phyloP scores from a whole-genome alignment of 495 filamentous ascomycete genomes.

The Lophiostoma macrostomum region DNA sequence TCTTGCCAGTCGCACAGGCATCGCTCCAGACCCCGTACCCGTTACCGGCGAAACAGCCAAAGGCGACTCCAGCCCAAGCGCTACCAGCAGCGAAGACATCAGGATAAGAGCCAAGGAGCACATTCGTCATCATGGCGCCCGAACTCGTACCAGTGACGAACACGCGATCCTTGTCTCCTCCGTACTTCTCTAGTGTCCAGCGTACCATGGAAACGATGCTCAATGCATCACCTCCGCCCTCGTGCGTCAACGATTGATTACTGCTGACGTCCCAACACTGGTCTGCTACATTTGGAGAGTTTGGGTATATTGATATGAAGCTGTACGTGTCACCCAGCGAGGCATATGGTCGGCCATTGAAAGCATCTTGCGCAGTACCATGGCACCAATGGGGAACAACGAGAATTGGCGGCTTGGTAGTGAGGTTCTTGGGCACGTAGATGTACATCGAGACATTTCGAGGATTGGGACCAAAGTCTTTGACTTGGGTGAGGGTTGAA shows the following conservation, averaged over 20 bases:
- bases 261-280: slow-evolving; percentile 59
- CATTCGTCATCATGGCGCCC: slow-evolving; percentile 47
- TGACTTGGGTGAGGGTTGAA: slow-evolving; percentile 25
- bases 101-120: slow-evolving; percentile 58
- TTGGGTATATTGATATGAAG: slow-evolving; percentile 33
- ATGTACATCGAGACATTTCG: slow-evolving; percentile 33
- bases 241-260: slow-evolving; percentile 47
- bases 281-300: slow-evolving; percentile 34
- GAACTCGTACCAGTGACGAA: slow-evolving; percentile 55
- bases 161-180: slow-evolving; percentile 47
- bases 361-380: slow-evolving; percentile 25
- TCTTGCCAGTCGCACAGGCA: slow-evolving; percentile 53
- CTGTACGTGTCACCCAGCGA: slow-evolving; percentile 23
- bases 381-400: slow-evolving; percentile 33
- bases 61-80: slow-evolving; percentile 58
- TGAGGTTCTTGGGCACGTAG: slow-evolving; percentile 27
- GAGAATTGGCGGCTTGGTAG: slow-evolving; percentile 21
- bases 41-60: slow-evolving; percentile 55
- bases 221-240: slow-evolving; percentile 50
- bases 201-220: slow-evolving; percentile 57
- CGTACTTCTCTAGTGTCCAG: slow-evolving; percentile 50
- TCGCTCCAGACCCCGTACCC: slow-evolving; percentile 52
- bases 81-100: slow-evolving; percentile 57
- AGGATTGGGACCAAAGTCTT: slow-evolving; percentile 29
- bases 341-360: slow-evolving; percentile 24